These are phyloP conservation scores for Cadophora sp. DNA, from an alignment of 2,329 filamentous ascomycete species.

Conservation along the genomic window DNA sequence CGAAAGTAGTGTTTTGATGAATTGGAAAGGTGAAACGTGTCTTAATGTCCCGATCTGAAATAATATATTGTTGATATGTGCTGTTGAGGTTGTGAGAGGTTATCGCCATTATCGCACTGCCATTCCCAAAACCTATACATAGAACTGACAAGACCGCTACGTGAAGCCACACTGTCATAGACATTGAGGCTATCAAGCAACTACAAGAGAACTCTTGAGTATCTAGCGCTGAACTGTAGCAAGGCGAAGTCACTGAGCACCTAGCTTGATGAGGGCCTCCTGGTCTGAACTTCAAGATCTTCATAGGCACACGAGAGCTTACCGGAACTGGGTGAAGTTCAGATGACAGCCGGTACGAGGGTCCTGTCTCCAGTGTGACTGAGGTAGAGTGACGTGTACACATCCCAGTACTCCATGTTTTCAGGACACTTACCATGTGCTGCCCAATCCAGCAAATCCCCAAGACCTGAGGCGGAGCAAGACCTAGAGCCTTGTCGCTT, in stretches of 20 bases:
- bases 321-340: background rate
- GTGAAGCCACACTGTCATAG: conserved; percentile 4
- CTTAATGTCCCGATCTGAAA: background rate
- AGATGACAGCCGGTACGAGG: background rate
- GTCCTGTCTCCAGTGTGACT: background rate
- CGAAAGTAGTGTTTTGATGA: background rate
- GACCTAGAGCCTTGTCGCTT: background rate
- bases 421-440: background rate
- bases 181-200: background rate
- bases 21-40: background rate
- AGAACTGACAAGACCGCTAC: background rate
- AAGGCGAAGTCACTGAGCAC: background rate
- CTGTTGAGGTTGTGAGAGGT: background rate
- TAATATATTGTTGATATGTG: background rate
- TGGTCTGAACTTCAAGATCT: background rate
- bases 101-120: background rate
- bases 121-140: conserved; percentile 10
- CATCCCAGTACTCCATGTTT: background rate
- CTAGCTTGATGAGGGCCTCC: background rate
- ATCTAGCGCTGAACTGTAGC: background rate
- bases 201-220: background rate
- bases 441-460: background rate
- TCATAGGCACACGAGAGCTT: background rate
- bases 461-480: background rate
- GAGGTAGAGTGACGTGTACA: background rate